Conservation (phyloP, 805 yeast species). For the Pichia membranifaciens region DNA sequence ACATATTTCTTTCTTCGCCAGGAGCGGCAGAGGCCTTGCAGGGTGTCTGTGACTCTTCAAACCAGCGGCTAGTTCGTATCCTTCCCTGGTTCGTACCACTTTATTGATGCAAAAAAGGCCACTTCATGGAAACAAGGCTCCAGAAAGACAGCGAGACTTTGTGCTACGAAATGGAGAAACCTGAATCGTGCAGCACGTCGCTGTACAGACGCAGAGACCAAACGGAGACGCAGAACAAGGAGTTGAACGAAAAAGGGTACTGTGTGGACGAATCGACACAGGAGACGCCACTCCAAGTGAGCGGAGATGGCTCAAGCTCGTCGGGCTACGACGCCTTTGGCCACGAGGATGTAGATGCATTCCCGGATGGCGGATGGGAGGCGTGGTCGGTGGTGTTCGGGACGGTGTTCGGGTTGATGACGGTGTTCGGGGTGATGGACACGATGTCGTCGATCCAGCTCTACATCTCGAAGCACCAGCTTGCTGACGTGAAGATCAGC, state of each 20-base stretch:
- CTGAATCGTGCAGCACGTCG: too few relatives aligned
- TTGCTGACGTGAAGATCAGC: constrained; percentile 40
- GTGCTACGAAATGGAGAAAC: too few relatives aligned
- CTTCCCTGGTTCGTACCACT: too few relatives aligned
- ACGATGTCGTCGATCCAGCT: constrained; percentile 59
- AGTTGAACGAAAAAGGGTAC: background rate
- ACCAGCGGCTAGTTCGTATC: too few relatives aligned
- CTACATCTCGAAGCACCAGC: constrained; percentile 53
- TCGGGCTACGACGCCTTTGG: constrained; percentile 18
- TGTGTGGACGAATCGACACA: background rate
- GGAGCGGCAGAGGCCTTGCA: too few relatives aligned
- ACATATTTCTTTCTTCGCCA: too few relatives aligned
- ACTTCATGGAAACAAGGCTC: too few relatives aligned
- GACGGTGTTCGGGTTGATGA: constrained; percentile 49
- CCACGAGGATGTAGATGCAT: constrained; percentile 24
- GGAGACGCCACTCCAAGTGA: background rate
- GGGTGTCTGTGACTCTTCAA: too few relatives aligned
- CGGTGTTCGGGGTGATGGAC: constrained; percentile 53
- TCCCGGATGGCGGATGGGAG: constrained; percentile 56
- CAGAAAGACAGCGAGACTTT: too few relatives aligned
- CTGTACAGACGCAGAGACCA: too few relatives aligned
- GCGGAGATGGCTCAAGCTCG: background rate
- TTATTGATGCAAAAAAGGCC: too few relatives aligned
- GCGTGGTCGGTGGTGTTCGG: constrained; percentile 59
- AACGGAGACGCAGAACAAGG: too few relatives aligned